Conservation (phyloP, 2,329 filamentous ascomycete genomes). For the Hypoxylon rubiginosum region DNA sequence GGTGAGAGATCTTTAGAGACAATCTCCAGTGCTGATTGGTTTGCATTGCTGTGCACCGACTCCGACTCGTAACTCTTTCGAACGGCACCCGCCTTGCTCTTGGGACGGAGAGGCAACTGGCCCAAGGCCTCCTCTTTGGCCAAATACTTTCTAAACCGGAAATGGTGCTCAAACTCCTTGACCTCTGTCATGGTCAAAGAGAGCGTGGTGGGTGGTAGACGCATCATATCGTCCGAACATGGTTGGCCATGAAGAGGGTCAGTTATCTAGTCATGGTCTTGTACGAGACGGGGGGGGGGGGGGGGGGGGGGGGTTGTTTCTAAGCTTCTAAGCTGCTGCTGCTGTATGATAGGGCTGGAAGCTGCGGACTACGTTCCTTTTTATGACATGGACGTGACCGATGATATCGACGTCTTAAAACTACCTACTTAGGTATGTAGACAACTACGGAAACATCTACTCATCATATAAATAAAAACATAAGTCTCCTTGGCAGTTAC, state of each 20-base stretch:
- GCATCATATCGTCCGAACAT: slow-evolving; percentile 55
- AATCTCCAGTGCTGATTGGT: slow-evolving; percentile 22
- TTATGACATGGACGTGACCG: not conserved
- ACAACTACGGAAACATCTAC: too few relatives aligned
- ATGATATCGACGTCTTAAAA: not conserved
- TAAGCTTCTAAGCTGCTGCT: not conserved
- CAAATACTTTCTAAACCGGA: slow-evolving; percentile 53
- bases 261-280: not conserved
- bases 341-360: not conserved
- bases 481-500: not conserved
- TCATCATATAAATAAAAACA: not conserved
- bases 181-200: slow-evolving; percentile 59
- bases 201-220: slow-evolving; percentile 57
- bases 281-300: not conserved
- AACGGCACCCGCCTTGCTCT: slow-evolving; percentile 10
- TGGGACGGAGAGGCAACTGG: slow-evolving; percentile 38
- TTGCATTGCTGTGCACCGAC: slow-evolving; percentile 20
- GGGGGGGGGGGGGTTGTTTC: not conserved
- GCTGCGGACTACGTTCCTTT: not conserved
- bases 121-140: slow-evolving; percentile 45
- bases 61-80: slow-evolving; percentile 32
- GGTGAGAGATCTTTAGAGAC: slow-evolving; percentile 25
- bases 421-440: too few relatives aligned
- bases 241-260: not conserved
- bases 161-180: slow-evolving; percentile 55